Percentiles rank a stretch among this genome's conserved stretches.
phyloP scores from a whole-genome alignment of 768 basidiomycete genomes.

The Gymnopilus dilepis region DNA sequence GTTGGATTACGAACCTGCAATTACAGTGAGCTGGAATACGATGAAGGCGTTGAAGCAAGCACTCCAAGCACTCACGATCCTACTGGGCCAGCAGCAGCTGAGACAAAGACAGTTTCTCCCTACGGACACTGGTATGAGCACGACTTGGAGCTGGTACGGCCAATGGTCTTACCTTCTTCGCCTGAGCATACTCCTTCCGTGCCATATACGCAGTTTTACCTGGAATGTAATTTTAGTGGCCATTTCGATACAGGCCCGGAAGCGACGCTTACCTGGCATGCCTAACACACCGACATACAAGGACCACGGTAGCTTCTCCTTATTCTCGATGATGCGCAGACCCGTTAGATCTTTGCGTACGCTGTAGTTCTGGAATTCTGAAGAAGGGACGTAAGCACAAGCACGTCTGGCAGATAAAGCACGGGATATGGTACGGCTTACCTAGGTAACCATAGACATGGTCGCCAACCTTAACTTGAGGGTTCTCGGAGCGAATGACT shows the following conservation, averaged over 20 bases:
- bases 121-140: constrained; percentile 12
- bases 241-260: neutral
- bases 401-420: neutral
- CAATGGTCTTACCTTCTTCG: constrained; percentile 37
- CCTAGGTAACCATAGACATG: constrained; percentile 43
- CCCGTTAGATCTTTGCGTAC: constrained; percentile 29
- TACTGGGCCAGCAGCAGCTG: constrained; percentile 55
- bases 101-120: constrained; percentile 50
- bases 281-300: constrained; percentile 56
- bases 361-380: constrained; percentile 48
- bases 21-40: neutral
- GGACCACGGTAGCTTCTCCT: constrained; percentile 52
- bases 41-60: neutral
- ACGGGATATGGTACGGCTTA: constrained; percentile 27
- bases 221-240: constrained; percentile 8
- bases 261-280: constrained; percentile 50
- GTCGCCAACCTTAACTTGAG: constrained; percentile 39
- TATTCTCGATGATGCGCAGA: constrained; percentile 42
- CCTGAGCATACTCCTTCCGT: constrained; percentile 46
- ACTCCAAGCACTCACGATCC: constrained; percentile 70
- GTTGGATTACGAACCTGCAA: constrained; percentile 51
- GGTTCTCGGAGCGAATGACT: constrained; percentile 46
- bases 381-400: neutral
- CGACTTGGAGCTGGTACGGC: neutral
- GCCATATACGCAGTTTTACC: constrained; percentile 45